These are phyloP conservation scores for Aspergillus sojae DNA, from an alignment of 2,329 filamentous ascomycete species.

Conservation along the genomic window DNA sequence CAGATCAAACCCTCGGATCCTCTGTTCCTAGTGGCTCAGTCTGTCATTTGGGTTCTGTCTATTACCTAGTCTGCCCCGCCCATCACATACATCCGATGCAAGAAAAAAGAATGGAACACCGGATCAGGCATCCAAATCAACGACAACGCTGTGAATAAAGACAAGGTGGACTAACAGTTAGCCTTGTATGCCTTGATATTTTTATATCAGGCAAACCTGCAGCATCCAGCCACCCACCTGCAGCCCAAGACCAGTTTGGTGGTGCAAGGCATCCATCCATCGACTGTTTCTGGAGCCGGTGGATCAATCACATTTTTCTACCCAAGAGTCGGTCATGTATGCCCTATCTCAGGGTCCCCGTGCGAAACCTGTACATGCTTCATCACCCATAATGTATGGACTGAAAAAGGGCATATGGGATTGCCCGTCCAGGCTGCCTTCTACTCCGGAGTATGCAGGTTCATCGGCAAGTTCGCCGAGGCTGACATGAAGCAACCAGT, in stretches of 20 bases:
- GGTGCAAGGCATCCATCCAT: slow-evolving; percentile 13
- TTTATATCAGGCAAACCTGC: slow-evolving; percentile 11
- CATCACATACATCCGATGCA: background rate
- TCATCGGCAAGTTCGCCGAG: slow-evolving; percentile 10
- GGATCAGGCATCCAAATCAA: slow-evolving; percentile 1
- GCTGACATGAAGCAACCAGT: slow-evolving; percentile 21
- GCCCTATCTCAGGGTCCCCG: background rate
- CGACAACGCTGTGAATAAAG: background rate
- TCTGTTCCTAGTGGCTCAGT: background rate
- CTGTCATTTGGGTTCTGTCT: background rate
- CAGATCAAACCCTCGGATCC: background rate
- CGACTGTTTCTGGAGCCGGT: background rate
- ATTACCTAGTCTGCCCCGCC: background rate
- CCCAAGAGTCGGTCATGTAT: slow-evolving; percentile 7
- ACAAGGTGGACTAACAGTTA: background rate
- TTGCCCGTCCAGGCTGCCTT: background rate
- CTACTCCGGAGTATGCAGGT: background rate
- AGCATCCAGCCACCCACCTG: slow-evolving; percentile 7
- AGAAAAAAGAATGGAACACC: background rate
- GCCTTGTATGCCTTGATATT: background rate
- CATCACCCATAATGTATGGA: background rate
- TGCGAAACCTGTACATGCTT: background rate
- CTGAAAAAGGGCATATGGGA: background rate
- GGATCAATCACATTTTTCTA: slow-evolving; percentile 10
- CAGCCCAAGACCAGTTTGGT: slow-evolving; percentile 12